Evolutionary conservation across 1,284 basidiomycete species (phyloP), one percentile per base, ranked within the genome.

Genomic region (Earliella scabrosa): DNA sequence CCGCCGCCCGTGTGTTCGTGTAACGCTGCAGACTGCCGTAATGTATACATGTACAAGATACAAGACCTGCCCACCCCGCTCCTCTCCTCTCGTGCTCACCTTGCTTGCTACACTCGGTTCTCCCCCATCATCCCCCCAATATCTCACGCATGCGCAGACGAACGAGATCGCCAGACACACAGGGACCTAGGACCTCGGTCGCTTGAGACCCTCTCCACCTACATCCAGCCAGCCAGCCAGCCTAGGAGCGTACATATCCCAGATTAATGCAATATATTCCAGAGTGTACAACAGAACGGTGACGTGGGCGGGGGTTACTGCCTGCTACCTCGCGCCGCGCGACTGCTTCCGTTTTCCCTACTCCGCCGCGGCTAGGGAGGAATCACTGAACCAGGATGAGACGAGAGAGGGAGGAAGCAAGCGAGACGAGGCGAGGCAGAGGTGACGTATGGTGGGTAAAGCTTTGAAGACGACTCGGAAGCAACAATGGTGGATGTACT

Each of bases 261-360:
- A 36, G 46, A 63, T 64, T 75, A 74, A 75, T 74, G 72, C 59
- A 56, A 69, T 72, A 69, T 68, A 57, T 62, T 51, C 49, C 51
- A 44, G 38, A 74, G 60, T 76, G 71, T 77, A 76, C 75, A 75
- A 76, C 73, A 75, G 65, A 68, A 68, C 67, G 71, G 67, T 71
- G n/a, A n/a, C n/a, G n/a, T n/a, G n/a, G n/a, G n/a, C n/a, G n/a
- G n/a, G n/a, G n/a, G n/a, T n/a, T n/a, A n/a, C n/a, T n/a, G n/a
- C n/a, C n/a, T n/a, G n/a, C n/a, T n/a, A n/a, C n/a, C n/a, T n/a
- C n/a, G n/a, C n/a, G n/a, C n/a, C n/a, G n/a, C n/a, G n/a, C n/a
- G n/a, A n/a, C n/a, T n/a, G n/a, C n/a, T n/a, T n/a, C n/a, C n/a
- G n/a, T n/a, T n/a, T n/a, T n/a, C n/a, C n/a, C n/a, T n/a, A n/a